Evolutionary conservation across 805 yeast species (phyloP).

Genomic region (Starmera pachycereana): DNA sequence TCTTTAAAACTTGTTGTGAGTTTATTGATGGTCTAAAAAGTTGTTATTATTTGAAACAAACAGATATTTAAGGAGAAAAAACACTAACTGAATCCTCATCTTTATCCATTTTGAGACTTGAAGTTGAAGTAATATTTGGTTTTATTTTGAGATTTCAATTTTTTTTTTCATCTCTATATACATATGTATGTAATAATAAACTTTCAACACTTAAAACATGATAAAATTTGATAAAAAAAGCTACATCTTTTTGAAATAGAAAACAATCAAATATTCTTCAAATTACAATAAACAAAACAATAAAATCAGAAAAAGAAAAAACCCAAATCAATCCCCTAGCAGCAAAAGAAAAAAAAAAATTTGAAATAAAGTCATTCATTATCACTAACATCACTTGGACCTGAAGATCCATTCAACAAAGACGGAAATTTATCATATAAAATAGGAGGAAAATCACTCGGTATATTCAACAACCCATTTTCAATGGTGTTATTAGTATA

Average conservation of each 20-base stretch:
- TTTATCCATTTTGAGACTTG: conserved; percentile 3
- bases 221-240: too few species aligned
- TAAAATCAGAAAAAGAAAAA: too few species aligned
- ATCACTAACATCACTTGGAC: background rate
- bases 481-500: background rate
- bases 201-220: too few species aligned
- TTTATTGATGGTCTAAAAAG: conserved; percentile 11
- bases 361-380: background rate
- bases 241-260: too few species aligned
- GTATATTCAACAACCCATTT: conserved; percentile 4
- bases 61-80: too few species aligned
- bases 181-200: too few species aligned
- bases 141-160: too few species aligned
- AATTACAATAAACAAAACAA: too few species aligned
- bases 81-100: conserved; percentile 10
- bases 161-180: too few species aligned
- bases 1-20: conserved; percentile 3
- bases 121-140: background rate
- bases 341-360: too few species aligned
- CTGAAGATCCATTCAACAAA: conserved; percentile 1
- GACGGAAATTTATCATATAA: conserved; percentile 15
- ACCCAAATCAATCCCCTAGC: background rate
- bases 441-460: conserved; percentile 8
- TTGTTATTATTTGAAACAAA: background rate
- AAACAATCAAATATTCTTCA: too few species aligned